Conservation (phyloP, 129 eudicot genomes). For the Lactuca saligna region DNA sequence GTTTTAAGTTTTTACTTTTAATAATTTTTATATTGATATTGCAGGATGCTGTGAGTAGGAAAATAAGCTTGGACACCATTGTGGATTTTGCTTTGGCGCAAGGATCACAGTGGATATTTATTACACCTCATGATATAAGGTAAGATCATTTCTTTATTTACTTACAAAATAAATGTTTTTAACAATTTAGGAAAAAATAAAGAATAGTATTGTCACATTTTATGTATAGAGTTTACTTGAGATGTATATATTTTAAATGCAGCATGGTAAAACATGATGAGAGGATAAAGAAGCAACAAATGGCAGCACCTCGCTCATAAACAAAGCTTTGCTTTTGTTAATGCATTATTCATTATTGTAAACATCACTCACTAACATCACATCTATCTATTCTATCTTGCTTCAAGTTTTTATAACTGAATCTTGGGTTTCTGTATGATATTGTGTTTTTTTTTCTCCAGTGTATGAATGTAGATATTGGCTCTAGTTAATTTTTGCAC, state of each 20-base stretch:
- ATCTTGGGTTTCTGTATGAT: too few species aligned
- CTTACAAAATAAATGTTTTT: too few species aligned
- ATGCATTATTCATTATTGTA: background rate
- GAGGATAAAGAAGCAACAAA: slow-evolving; percentile 91
- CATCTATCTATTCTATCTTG: too few species aligned
- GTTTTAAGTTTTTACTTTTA: background rate
- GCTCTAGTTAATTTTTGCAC: too few species aligned
- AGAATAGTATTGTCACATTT: background rate
- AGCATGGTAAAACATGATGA: slow-evolving; percentile 91
- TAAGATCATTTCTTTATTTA: slow-evolving; percentile 10
- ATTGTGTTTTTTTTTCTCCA: too few species aligned
- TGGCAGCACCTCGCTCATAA: slow-evolving; percentile 80
- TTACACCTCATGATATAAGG: slow-evolving; percentile 98
- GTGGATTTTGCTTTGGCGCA: slow-evolving; percentile 87
- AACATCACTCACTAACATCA: too few species aligned
- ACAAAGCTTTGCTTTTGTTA: slow-evolving; percentile 15
- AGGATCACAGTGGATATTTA: slow-evolving; percentile 95
- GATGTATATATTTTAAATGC: slow-evolving; percentile 24
- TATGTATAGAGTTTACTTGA: background rate
- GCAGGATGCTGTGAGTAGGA: slow-evolving; percentile 99
- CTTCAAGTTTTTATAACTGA: too few species aligned
- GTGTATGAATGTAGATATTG: too few species aligned
- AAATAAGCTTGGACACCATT: slow-evolving; percentile 84
- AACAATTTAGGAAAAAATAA: too few species aligned
- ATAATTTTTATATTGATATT: background rate